Evolutionary conservation across 2,329 filamentous ascomycete species (phyloP).

Genomic region (Verticillium isaacii): DNA sequence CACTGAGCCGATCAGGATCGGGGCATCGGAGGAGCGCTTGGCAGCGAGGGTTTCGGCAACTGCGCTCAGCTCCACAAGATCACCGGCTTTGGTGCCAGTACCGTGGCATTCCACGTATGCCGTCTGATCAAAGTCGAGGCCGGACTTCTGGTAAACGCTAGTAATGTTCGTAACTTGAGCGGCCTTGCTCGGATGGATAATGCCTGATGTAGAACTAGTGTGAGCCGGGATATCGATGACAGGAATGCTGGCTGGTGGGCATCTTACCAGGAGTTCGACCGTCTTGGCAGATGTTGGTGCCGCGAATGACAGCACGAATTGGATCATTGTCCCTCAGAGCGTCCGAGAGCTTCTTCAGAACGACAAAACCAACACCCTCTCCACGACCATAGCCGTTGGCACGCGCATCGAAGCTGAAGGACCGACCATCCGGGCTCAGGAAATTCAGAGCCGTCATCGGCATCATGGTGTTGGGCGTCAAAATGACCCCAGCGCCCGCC

Average conservation of each 20-base stretch:
- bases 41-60: slow-evolving; percentile 38
- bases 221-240: neutral
- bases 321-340: slow-evolving; percentile 56
- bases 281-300: slow-evolving; percentile 50
- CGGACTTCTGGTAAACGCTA: slow-evolving; percentile 38
- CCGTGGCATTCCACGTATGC: slow-evolving; percentile 54
- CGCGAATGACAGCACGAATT: slow-evolving; percentile 51
- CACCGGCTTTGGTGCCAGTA: slow-evolving; percentile 55
- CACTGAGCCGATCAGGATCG: slow-evolving; percentile 46
- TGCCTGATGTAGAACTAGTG: slow-evolving; percentile 29
- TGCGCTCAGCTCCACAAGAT: slow-evolving; percentile 44
- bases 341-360: slow-evolving; percentile 55
- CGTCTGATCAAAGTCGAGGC: slow-evolving; percentile 38
- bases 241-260: neutral
- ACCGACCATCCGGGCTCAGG: slow-evolving; percentile 45
- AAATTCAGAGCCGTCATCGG: slow-evolving; percentile 52
- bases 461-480: slow-evolving; percentile 51
- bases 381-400: slow-evolving; percentile 62
- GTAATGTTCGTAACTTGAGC: slow-evolving; percentile 48
- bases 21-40: slow-evolving; percentile 25
- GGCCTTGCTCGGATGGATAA: slow-evolving; percentile 51
- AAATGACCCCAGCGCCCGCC: slow-evolving; percentile 47
- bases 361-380: slow-evolving; percentile 55
- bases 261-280: slow-evolving; percentile 46
- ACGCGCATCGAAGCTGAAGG: slow-evolving; percentile 50